Base-by-base conservation (phyloP, 495 filamentous ascomycete species). In the Amphirosellinia nigrospora region DNA sequence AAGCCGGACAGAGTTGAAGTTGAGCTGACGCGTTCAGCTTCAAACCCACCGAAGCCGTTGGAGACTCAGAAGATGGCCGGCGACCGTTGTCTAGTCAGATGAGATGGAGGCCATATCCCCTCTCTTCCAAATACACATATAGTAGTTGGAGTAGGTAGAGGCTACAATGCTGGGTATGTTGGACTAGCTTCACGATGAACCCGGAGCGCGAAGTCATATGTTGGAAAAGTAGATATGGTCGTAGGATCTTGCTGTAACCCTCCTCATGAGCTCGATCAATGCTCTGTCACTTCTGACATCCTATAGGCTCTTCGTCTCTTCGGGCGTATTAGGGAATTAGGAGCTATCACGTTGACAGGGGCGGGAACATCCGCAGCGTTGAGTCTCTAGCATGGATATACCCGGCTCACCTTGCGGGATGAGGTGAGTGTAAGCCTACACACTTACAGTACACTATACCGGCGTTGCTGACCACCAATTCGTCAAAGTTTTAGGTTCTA, bases 401-500 rank as follows among this genome's bases (percentile, higher is more conserved):
- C 53, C 52, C 48, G 21, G 52, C n/a, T 48, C 43, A 13, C 26
- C 4, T 60, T 23, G 53, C 41, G 43, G 66, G 41, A 68, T 68
- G 65, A 60, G 61, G 23, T 45, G 64, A 26, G 64, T 55, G 38
- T 66, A 66, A 66, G 64, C 64, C 36, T 23, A 53, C 36, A 53
- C 38, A n/a, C n/a, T n/a, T n/a, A n/a, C n/a, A n/a, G n/a, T n/a
- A n/a, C n/a, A 34, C 52, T 58, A 11, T 48, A 8, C 7, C 13
- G 6, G 30, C 10, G 43, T 62, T 69, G 66, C 66, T 69, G 66
- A 69, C 66, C 56, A 69, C 66, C 66, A 50, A 48, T 34, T 48
- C 48, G 46, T 48, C 38, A n/a, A n/a, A n/a, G n/a, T n/a, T n/a
- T n/a, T n/a, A 38, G 45, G 26, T 58, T 36, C 30, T 36, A 58